These are phyloP conservation scores for Epichloe hybrida DNA, from an alignment of 2,329 filamentous ascomycete species.

Conservation along the genomic window DNA sequence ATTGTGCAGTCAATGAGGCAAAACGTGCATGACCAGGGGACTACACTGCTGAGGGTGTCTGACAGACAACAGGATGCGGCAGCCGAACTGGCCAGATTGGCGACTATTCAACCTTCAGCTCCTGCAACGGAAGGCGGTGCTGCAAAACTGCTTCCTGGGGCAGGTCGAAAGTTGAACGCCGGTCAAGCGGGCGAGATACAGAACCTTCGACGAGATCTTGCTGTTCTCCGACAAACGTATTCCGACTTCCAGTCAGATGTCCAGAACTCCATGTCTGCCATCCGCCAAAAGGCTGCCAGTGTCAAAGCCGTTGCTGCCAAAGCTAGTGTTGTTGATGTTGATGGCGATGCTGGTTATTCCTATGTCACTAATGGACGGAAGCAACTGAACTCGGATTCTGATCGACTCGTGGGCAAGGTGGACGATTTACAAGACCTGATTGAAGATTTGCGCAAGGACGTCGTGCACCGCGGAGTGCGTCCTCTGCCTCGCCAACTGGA, in stretches of 20 bases:
- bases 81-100: conserved; percentile 63
- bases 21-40: conserved; percentile 70
- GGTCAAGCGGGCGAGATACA: conserved; percentile 67
- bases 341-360: conserved; percentile 66
- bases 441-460: conserved; percentile 93
- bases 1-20: conserved; percentile 80
- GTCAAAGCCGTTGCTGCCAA: conserved; percentile 67
- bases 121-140: conserved; percentile 27
- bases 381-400: conserved; percentile 71
- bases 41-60: conserved; percentile 71
- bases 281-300: conserved; percentile 67
- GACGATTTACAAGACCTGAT: conserved; percentile 96
- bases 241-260: conserved; percentile 82
- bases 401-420: conserved; percentile 79
- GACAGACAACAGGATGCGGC: conserved; percentile 82
- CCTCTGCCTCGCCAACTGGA: conserved; percentile 85
- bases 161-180: conserved; percentile 34
- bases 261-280: conserved; percentile 69
- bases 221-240: conserved; percentile 85
- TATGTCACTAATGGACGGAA: conserved; percentile 85
- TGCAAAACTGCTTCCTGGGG: conserved; percentile 18
- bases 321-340: conserved; percentile 54
- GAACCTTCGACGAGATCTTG: conserved; percentile 72
- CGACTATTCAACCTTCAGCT: conserved; percentile 30
- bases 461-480: conserved; percentile 82